Percentiles rank a stretch among this genome's conserved stretches.
Evolutionary conservation across 1,139 yeast species (phyloP).

Genomic region (Zhuliangozyma parablackwelliae): DNA sequence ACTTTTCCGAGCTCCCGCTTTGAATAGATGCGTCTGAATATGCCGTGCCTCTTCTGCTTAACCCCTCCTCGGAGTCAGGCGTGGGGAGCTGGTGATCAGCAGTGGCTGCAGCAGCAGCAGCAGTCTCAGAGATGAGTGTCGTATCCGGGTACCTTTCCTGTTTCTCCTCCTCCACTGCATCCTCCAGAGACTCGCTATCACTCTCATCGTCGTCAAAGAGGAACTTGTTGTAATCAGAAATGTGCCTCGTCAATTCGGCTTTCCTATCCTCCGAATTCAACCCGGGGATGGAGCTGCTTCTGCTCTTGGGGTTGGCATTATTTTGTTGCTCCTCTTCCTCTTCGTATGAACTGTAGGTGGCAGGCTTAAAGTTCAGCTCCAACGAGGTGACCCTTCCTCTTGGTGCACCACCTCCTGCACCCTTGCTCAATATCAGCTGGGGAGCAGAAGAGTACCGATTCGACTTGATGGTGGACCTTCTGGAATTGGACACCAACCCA

Average conservation of each 20-base stretch:
- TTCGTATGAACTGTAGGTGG: conserved; percentile 9
- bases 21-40: conserved; percentile 32
- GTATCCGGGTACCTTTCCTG: conserved; percentile 1
- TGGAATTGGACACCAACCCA: conserved; percentile 25
- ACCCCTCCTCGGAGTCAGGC: conserved; percentile 8
- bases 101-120: conserved; percentile 1
- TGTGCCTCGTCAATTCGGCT: conserved; percentile 16
- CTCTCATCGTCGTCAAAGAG: conserved; percentile 25
- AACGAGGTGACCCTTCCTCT: conserved; percentile 20
- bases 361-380: conserved; percentile 23
- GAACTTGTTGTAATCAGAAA: conserved; percentile 33
- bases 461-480: conserved; percentile 32
- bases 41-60: conserved; percentile 22
- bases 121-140: conserved; percentile 3
- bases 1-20: conserved; percentile 34
- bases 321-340: conserved; percentile 8
- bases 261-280: conserved; percentile 2
- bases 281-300: not conserved
- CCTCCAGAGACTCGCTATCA: conserved; percentile 10
- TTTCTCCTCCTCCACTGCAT: not conserved
- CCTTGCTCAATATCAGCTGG: conserved; percentile 1
- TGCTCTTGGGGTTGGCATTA: not conserved
- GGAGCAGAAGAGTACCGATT: conserved; percentile 39
- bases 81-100: conserved; percentile 13
- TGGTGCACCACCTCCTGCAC: not conserved